phyloP scores from a whole-genome alignment of 2,329 filamentous ascomycete species.

The Teratosphaeria destructans region DNA sequence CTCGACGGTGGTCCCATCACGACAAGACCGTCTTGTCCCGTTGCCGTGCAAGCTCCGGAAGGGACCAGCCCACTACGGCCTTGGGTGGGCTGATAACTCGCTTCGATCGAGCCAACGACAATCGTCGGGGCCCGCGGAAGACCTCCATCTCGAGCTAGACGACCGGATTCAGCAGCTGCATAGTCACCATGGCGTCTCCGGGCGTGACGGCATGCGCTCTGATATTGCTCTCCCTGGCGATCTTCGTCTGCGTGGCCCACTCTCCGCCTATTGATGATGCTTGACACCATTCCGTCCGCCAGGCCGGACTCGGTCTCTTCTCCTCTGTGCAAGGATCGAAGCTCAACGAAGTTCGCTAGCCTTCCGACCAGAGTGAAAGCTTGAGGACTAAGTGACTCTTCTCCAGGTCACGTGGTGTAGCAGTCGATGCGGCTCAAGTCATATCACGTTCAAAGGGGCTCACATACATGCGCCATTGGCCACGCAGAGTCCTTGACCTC shows the following conservation, averaged over 20 bases:
- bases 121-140: slow-evolving; percentile 33
- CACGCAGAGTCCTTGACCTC: neutral
- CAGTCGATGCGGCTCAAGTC: slow-evolving; percentile 4
- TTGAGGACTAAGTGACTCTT: slow-evolving; percentile 9
- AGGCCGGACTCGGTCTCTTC: neutral
- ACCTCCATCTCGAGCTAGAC: slow-evolving; percentile 33
- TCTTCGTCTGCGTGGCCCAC: slow-evolving; percentile 33
- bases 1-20: slow-evolving; percentile 1
- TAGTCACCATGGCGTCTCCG: slow-evolving; percentile 16
- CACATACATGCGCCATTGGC: slow-evolving; percentile 1
- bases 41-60: neutral
- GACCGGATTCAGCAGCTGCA: slow-evolving; percentile 15
- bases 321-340: slow-evolving; percentile 12
- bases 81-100: slow-evolving; percentile 21
- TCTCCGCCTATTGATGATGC: slow-evolving; percentile 34
- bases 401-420: slow-evolving; percentile 8
- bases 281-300: slow-evolving; percentile 26
- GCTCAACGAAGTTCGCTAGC: slow-evolving; percentile 10
- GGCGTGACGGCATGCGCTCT: slow-evolving; percentile 13
- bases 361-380: slow-evolving; percentile 1
- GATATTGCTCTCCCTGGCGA: slow-evolving; percentile 16
- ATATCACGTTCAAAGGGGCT: slow-evolving; percentile 1
- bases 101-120: slow-evolving; percentile 36
- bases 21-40: neutral
- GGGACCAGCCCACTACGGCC: slow-evolving; percentile 5